These are phyloP conservation scores for Podila verticillata DNA, from an alignment of 192 early-diverging fungal genomes.

Conservation along the genomic window DNA sequence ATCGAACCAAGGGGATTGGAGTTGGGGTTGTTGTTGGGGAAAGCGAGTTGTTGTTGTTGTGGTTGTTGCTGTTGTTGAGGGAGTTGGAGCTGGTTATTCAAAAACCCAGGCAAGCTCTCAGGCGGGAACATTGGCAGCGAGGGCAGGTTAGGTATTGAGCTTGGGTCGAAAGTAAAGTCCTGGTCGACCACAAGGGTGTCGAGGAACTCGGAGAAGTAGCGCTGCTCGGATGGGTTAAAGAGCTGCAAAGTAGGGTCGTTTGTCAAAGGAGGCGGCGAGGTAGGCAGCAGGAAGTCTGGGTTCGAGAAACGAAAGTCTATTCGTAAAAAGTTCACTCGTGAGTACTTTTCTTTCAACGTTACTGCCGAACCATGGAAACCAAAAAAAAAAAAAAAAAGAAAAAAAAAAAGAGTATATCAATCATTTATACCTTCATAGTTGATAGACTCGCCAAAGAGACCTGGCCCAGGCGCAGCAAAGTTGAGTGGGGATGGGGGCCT, in stretches of 20 bases:
- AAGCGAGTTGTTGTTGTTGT: background rate
- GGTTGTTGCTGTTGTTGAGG: background rate
- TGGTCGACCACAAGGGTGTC: slow-evolving; percentile 61
- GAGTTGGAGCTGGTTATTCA: background rate
- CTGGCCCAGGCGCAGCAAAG: slow-evolving; percentile 23
- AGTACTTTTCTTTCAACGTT: no score
- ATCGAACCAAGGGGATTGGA: background rate
- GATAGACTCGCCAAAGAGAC: slow-evolving; percentile 41
- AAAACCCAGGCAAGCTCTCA: background rate
- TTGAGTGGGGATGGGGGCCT: slow-evolving; percentile 37
- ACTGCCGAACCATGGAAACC: background rate
- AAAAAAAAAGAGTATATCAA: background rate
- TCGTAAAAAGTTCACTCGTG: background rate
- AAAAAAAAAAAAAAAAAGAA: background rate
- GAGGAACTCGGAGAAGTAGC: slow-evolving; percentile 62
- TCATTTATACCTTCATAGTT: slow-evolving; percentile 16
- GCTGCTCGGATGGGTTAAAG: slow-evolving; percentile 55
- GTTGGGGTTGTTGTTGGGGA: background rate
- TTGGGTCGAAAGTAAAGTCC: slow-evolving; percentile 49
- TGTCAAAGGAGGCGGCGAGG: slow-evolving; percentile 7
- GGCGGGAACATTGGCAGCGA: slow-evolving; percentile 10
- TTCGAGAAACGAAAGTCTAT: slow-evolving; percentile 33
- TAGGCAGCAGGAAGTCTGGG: slow-evolving; percentile 31
- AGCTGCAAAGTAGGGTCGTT: slow-evolving; percentile 27
- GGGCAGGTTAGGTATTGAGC: slow-evolving; percentile 42